A percentile compares a stretch with the other conserved stretches of the same genome.
Conservation (phyloP, 2,329 filamentous ascomycete species). For the Apiospora phragmitis region DNA sequence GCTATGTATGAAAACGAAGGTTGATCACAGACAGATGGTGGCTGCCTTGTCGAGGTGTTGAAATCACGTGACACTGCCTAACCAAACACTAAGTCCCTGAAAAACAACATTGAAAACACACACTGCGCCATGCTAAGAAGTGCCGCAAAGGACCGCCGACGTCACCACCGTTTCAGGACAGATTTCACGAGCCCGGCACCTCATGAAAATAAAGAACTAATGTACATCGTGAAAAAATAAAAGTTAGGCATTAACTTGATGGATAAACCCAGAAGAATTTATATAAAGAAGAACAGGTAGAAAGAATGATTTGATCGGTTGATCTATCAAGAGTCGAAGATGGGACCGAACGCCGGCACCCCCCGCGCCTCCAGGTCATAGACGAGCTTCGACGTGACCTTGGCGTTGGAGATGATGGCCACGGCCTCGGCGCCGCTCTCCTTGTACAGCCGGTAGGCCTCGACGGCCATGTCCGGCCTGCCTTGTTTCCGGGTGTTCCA, state of each 20-base stretch:
- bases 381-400: conserved; percentile 33
- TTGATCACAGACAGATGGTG: not conserved
- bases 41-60: not conserved
- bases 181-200: not conserved
- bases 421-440: conserved; percentile 31
- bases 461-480: conserved; percentile 31
- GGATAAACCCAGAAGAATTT: not conserved
- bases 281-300: not conserved
- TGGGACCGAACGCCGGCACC: conserved; percentile 35
- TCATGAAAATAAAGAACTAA: not conserved
- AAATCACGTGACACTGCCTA: not conserved
- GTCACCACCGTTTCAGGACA: not conserved
- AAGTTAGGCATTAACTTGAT: not conserved
- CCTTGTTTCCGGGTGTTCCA: conserved; percentile 31
- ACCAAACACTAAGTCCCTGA: not conserved
- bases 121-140: not conserved
- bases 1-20: not conserved
- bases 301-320: not conserved
- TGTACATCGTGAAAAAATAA: not conserved
- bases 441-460: conserved; percentile 21
- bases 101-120: not conserved
- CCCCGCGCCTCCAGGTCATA: conserved; percentile 31
- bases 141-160: not conserved
- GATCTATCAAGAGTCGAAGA: conserved; percentile 31
- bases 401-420: conserved; percentile 35